Base-by-base conservation (phyloP, 768 basidiomycete genomes). In the Xerocomus brunneocitrinus region DNA sequence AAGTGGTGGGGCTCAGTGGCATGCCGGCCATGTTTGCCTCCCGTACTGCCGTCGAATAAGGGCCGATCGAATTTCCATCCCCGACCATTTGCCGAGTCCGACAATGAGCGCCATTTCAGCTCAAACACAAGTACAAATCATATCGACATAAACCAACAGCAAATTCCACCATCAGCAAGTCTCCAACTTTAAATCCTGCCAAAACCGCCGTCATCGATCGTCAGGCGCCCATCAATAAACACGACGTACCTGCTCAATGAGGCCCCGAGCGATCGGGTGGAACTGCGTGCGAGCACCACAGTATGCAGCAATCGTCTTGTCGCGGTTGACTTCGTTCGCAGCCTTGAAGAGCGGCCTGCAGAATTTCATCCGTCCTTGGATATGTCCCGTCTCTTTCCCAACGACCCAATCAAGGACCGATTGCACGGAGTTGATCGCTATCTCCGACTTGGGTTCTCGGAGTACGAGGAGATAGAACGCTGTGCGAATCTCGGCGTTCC, bases 321-420 rank as follows among this genome's bases (percentile, higher is more conserved):
- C 51, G 9, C 54, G 48, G 55, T 80, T 65, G 10, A 74, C 75
- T 55, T 67, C 69, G 59, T 65, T 60, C 31, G 70, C 62, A 5
- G 68, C 74, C 52, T 70, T 70, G 60, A 81, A 79, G 16, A 73
- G 56, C 3, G 79, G 76, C 47, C 80, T 60, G 62, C 80, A 80
- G 65, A 79, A 80, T 59, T 81, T 81, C 79, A 80, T 80, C 53
- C 79, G 70, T 7, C 79, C 79, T 49, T 77, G 77, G 38, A 81
- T 63, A 41, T 75, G 55, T 16, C 74, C 71, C 12, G 69, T 71
- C 39, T 71, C 70, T 16, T 59, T 66, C 9, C 76, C 79, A 8
- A 69, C 67, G 30, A 79, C 72, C 79, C 79, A 81, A 41, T 73
- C 67, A 0, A 73, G 71, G 3, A 77, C 79, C 1, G 64, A 57